Evolutionary conservation across 305 asterid species (phyloP), one percentile per base, ranked within the genome.

Genomic region (Euphrasia arctica): DNA sequence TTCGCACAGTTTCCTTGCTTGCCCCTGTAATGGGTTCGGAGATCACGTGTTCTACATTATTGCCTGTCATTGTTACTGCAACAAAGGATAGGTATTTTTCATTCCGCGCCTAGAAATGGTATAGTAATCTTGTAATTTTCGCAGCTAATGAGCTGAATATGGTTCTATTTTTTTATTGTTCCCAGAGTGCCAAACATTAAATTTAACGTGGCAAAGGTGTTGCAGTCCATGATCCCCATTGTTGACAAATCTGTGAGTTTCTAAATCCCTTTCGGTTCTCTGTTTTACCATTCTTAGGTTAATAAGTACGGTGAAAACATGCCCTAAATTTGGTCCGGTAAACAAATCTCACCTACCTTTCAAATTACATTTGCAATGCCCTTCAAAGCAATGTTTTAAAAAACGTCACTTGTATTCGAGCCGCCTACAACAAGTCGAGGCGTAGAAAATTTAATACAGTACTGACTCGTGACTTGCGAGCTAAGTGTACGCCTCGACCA

Each of bases 181-280:
- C 22, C 42, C 88, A 85, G 95, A 72, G 95, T 87, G 50, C 93
- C 95, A 41, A 87, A 87, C 79, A 83, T 87, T 39, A 87, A 87
- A 62, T 18, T 18, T 18, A 18, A 18, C 22, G 22, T 18, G 22
- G 22, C 22, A 18, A 18, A 18, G 22, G 22, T 87, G 66, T 75
- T 87, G 82, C 90, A 87, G 65, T 87, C 93, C 70, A 81, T 83
- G 57, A 69, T 81, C 67, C 83, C 85, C 61, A 83, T 87, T 25
- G 88, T 87, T 58, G 95, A 87, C 72, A 88, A 83, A 49, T 77
- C 93, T 60, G 95, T 87, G 70, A 72, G 91, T 68, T 34, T 11
- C 41, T 45, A 50, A 36, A 9, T 9, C 7, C 59, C 14, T 51
- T 42, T 42, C 64, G 65, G 4, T 8, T 9, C 57, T 31, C 34